These are phyloP conservation scores for Meyerozyma guilliermondii DNA, from an alignment of 1,139 yeast genomes.

Conservation along the genomic window DNA sequence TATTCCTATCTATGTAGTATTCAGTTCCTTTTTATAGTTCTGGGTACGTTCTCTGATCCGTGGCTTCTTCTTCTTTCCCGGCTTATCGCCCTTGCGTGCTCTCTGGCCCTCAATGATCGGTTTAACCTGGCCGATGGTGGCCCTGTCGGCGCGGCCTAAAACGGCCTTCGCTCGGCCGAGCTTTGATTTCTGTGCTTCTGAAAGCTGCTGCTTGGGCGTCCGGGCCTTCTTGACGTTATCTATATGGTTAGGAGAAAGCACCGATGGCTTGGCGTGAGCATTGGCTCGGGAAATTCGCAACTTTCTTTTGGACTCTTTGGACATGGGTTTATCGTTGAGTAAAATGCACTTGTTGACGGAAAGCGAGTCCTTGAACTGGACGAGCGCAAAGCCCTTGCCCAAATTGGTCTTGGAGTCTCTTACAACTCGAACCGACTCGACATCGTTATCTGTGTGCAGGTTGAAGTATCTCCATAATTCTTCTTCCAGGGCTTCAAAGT, in stretches of 20 bases:
- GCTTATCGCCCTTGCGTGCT: constrained; percentile 65
- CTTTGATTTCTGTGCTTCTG: constrained; percentile 66
- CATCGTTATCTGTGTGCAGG: constrained; percentile 52
- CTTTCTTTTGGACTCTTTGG: constrained; percentile 44
- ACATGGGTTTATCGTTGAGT: constrained; percentile 65
- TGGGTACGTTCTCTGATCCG: constrained; percentile 64
- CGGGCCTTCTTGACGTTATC: constrained; percentile 29
- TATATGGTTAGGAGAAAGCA: constrained; percentile 41
- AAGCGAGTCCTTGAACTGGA: constrained; percentile 80
- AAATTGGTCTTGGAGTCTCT: constrained; percentile 91
- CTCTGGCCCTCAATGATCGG: constrained; percentile 71
- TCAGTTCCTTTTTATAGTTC: constrained; percentile 41
- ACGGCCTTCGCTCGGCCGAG: constrained; percentile 74
- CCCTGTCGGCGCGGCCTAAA: constrained; percentile 76
- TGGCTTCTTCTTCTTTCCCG: constrained; percentile 63
- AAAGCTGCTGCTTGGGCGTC: constrained; percentile 26
- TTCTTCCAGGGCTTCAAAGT: constrained; percentile 91
- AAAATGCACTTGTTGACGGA: constrained; percentile 80
- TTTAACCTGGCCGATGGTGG: constrained; percentile 49
- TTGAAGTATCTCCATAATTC: constrained; percentile 79
- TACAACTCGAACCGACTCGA: constrained; percentile 84
- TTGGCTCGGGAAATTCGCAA: constrained; percentile 80
- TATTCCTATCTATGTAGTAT: not conserved
- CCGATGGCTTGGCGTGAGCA: constrained; percentile 44
- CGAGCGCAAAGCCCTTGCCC: constrained; percentile 97